Base-by-base conservation (phyloP, 1,284 basidiomycete genomes). In the Cutaneotrichosporon sp. region DNA sequence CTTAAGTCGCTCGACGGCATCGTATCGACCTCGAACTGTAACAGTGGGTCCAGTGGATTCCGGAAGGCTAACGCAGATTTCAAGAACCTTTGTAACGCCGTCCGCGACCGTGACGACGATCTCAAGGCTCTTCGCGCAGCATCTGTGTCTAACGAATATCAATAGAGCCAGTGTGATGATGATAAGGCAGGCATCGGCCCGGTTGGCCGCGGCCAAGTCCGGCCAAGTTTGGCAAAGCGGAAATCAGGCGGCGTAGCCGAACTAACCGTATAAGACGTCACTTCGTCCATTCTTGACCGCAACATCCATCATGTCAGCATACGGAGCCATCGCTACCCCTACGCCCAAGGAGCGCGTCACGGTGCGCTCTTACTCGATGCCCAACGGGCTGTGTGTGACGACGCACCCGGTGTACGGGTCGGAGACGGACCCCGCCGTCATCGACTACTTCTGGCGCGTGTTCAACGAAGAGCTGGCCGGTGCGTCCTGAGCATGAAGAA, bases 391-490 rank as follows among this genome's bases (percentile, higher is more conserved):
- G 13, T 64, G 73, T 26, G 70, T 81, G 79, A 70, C 85, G 4
- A 81, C 90, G 16, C 85, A 91, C 76, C 90, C 91, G 67, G 78
- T 91, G 51, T 86, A 84, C 13, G 83, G 85, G 11, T 70, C 82
- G 6, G 80, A 82, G 10, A 85, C 87, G 1, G 77, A 82, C 5
- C 68, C 76, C 2, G 86, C 85, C 22, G 80, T 93, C 38, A 73
- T 89, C 60, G 82, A 85, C 38, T 85, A 88, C 73, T 82, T 91
- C n/a, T 83, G 85, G 66, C 66, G 70, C 47, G 81, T 87, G 26
- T 92, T 94, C 78, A 85, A 86, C n/a, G 83, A 84, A 58, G 90
- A 90, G 72, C 82, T 96, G 13, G 87, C 87, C 57, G 84, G 86
- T 72, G 46, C 58, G 76, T 72, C 2, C 18, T 13, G 10, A 18